Evolutionary conservation across 2,329 filamentous ascomycete species (phyloP).

Genomic region (Cladosporium velox): DNA sequence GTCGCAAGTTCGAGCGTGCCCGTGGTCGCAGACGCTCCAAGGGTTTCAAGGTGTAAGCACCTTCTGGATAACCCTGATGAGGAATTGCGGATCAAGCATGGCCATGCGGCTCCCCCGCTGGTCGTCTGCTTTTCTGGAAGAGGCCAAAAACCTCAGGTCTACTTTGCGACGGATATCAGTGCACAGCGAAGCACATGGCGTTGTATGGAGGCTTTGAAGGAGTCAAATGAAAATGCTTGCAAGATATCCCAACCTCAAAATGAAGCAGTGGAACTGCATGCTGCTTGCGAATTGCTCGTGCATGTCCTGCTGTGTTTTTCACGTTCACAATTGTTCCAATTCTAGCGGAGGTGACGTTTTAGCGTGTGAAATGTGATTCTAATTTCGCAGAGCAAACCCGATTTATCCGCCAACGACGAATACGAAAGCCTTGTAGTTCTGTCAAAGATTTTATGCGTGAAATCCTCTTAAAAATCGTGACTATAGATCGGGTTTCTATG

Average conservation of each 20-base stretch:
- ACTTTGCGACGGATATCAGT: constrained; percentile 14
- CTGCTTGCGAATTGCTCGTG: neutral
- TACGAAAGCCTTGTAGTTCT: neutral
- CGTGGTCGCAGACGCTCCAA: constrained; percentile 98
- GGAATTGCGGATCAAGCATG: constrained; percentile 6
- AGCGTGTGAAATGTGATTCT: neutral
- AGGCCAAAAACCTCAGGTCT: constrained; percentile 3
- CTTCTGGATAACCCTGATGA: neutral
- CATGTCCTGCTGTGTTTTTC: neutral
- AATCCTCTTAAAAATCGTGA: neutral
- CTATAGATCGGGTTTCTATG: neutral
- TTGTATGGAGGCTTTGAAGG: constrained; percentile 11
- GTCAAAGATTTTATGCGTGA: neutral
- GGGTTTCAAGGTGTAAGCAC: constrained; percentile 98
- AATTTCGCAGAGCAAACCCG: too few species aligned
- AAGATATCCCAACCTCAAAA: constrained; percentile 16
- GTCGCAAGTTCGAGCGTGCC: constrained; percentile 98
- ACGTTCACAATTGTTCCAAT: neutral
- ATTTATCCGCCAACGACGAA: neutral
- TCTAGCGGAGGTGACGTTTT: neutral
- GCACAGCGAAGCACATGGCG: constrained; percentile 18
- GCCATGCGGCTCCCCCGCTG: constrained; percentile 2
- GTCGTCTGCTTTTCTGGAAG: constrained; percentile 11
- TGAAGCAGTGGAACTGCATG: neutral
- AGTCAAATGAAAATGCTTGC: constrained; percentile 21